A percentile compares a stretch with the other conserved stretches of the same genome.
phyloP scores from a whole-genome alignment of 129 eudicot species.

The Flaveria brownii region DNA sequence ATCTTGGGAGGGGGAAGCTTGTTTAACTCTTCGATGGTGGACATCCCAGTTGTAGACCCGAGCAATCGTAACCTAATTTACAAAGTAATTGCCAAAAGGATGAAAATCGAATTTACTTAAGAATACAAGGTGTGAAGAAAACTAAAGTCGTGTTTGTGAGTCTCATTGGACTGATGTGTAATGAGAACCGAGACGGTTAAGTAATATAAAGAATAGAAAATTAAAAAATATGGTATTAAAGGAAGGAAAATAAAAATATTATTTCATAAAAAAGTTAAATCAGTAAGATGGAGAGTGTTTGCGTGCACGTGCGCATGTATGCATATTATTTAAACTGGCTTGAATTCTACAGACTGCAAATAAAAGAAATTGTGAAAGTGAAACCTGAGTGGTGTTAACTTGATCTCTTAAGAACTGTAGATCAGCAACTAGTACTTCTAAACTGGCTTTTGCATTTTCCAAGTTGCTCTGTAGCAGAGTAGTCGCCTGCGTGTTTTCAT shows the following conservation, averaged over 20 bases:
- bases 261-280: neutral
- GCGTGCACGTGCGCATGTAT: neutral
- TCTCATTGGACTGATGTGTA: too few species aligned
- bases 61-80: slow-evolving; percentile 84
- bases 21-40: slow-evolving; percentile 76
- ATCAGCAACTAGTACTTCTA: slow-evolving; percentile 85
- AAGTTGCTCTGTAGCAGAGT: slow-evolving; percentile 71
- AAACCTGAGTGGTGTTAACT: slow-evolving; percentile 92
- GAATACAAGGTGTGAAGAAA: neutral
- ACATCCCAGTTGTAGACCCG: slow-evolving; percentile 99
- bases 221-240: neutral
- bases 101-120: neutral
- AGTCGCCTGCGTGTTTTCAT: slow-evolving; percentile 57
- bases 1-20: slow-evolving; percentile 53
- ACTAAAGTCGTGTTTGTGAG: too few species aligned
- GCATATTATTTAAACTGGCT: neutral
- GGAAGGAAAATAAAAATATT: neutral
- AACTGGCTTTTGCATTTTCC: slow-evolving; percentile 98
- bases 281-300: neutral
- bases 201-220: too few species aligned
- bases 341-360: slow-evolving; percentile 5
- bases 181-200: too few species aligned
- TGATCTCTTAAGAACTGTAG: slow-evolving; percentile 91
- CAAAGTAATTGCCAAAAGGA: slow-evolving; percentile 1
- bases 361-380: neutral